Conservation (phyloP, 345 rosid species). For the Melaleuca alternifolia region DNA sequence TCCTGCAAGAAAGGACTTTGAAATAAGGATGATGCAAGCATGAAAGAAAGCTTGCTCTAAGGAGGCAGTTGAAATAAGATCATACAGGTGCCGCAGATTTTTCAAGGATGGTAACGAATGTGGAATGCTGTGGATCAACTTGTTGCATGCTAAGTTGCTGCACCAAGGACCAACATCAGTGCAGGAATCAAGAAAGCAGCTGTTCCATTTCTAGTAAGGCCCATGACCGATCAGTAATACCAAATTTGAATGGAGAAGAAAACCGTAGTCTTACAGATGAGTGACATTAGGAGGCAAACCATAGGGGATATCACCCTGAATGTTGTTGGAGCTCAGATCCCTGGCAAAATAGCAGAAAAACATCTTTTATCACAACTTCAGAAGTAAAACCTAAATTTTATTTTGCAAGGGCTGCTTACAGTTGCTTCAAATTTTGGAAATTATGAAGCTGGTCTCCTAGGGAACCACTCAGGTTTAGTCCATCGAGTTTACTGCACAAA, state of each 20-base stretch:
- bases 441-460: conserved; percentile 61
- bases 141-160: conserved; percentile 80
- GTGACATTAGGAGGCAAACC: conserved; percentile 71
- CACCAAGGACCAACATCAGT: neutral
- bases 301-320: conserved; percentile 66
- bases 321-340: conserved; percentile 66
- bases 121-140: conserved; percentile 55
- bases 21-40: neutral
- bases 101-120: conserved; percentile 46
- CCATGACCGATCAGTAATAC: neutral
- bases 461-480: conserved; percentile 50
- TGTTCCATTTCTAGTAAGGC: neutral
- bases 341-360: conserved; percentile 16
- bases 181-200: neutral
- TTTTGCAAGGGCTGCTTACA: conserved; percentile 33
- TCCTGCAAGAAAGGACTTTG: conserved; percentile 32
- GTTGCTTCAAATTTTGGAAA: conserved; percentile 54
- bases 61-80: neutral
- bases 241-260: neutral
- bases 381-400: neutral
- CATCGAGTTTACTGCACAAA: conserved; percentile 42
- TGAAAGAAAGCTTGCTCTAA: neutral
- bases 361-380: neutral
- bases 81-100: conserved; percentile 60
- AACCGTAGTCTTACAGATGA: conserved; percentile 46